Evolutionary conservation across 768 basidiomycete genomes (phyloP).

Genomic region (Suillus subluteus): DNA sequence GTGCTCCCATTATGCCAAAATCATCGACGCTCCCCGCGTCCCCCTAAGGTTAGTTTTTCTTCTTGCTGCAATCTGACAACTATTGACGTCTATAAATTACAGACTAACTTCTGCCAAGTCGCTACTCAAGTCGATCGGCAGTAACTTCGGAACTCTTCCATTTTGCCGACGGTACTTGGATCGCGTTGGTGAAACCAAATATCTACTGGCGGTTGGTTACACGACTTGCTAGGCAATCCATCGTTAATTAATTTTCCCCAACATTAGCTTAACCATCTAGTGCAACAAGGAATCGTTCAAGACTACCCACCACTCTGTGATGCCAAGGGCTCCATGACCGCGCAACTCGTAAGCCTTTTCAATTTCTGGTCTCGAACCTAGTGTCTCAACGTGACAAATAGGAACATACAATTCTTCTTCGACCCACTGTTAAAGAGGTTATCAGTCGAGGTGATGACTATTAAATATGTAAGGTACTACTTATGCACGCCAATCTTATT

Average conservation of each 20-base stretch:
- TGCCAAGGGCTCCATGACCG: slow-evolving; percentile 85
- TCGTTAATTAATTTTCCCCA: slow-evolving; percentile 5
- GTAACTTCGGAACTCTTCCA: slow-evolving; percentile 92
- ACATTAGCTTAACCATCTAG: slow-evolving; percentile 82
- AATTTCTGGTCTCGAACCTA: not conserved
- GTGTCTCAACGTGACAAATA: slow-evolving; percentile 29
- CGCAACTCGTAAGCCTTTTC: slow-evolving; percentile 72
- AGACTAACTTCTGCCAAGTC: slow-evolving; percentile 83
- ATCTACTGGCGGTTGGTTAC: slow-evolving; percentile 78
- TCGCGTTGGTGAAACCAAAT: slow-evolving; percentile 88
- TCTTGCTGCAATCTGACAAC: slow-evolving; percentile 7
- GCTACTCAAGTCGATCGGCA: slow-evolving; percentile 84
- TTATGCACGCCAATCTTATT: not conserved
- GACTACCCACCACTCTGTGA: slow-evolving; percentile 95
- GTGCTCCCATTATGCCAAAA: slow-evolving; percentile 89
- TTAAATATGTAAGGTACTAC: slow-evolving; percentile 30
- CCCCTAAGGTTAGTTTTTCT: slow-evolving; percentile 64
- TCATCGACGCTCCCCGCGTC: slow-evolving; percentile 68
- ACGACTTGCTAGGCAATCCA: slow-evolving; percentile 1
- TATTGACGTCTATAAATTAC: slow-evolving; percentile 13
- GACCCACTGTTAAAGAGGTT: slow-evolving; percentile 84
- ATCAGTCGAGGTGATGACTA: slow-evolving; percentile 87
- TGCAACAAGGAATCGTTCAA: slow-evolving; percentile 84
- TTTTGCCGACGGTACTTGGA: slow-evolving; percentile 97
- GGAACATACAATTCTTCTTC: slow-evolving; percentile 86